These are phyloP conservation scores for Magnaporthales sp. DNA, from an alignment of 2,329 filamentous ascomycete genomes.

Conservation along the genomic window DNA sequence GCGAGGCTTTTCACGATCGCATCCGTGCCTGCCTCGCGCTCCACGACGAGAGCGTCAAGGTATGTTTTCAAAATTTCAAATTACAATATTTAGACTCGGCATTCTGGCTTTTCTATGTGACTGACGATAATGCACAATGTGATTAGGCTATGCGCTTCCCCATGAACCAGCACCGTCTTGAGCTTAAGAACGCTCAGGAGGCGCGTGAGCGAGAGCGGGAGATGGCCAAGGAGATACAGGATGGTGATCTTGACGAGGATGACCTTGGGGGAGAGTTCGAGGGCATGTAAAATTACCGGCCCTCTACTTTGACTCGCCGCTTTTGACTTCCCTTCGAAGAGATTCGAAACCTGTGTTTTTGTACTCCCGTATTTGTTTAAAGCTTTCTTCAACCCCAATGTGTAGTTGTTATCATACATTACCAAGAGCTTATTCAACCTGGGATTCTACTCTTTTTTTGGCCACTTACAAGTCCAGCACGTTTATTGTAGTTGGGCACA, in stretches of 20 bases:
- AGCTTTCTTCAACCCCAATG: slow-evolving; percentile 1
- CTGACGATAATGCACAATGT: slow-evolving; percentile 11
- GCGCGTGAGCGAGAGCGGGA: slow-evolving; percentile 94
- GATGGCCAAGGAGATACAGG: slow-evolving; percentile 97
- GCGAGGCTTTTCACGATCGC: slow-evolving; percentile 94
- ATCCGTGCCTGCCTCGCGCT: slow-evolving; percentile 85
- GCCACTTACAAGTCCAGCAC: neutral
- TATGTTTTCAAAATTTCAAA: slow-evolving; percentile 33
- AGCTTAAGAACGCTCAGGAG: slow-evolving; percentile 97
- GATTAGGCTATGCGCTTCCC: slow-evolving; percentile 91
- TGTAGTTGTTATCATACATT: slow-evolving; percentile 5
- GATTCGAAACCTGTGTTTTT: neutral
- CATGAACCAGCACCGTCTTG: slow-evolving; percentile 96
- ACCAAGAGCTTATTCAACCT: neutral
- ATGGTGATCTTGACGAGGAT: slow-evolving; percentile 93
- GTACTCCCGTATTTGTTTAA: neutral
- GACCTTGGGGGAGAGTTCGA: slow-evolving; percentile 95
- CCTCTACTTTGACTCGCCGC: neutral
- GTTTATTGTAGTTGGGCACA: neutral
- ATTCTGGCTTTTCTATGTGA: neutral
- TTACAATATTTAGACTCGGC: neutral
- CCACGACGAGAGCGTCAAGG: slow-evolving; percentile 97
- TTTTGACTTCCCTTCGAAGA: neutral
- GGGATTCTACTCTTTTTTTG: neutral
- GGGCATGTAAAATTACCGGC: slow-evolving; percentile 59